These are phyloP conservation scores for Hansfordia pulvinata DNA, from an alignment of 2,329 filamentous ascomycete species.

Conservation along the genomic window DNA sequence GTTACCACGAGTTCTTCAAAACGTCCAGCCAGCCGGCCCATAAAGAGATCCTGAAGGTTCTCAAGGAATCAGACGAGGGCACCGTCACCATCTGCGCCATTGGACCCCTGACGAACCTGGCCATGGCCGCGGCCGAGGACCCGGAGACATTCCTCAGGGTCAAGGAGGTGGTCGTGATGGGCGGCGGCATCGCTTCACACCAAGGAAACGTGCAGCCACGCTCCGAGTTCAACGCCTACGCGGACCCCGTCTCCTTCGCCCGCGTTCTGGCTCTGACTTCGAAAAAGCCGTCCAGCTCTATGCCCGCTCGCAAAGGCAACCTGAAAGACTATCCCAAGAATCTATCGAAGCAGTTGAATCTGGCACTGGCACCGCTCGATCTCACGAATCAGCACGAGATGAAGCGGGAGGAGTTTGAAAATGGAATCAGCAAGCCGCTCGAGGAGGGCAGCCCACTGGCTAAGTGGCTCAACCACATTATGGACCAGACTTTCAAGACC, in stretches of 20 bases:
- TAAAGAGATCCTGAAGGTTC: conserved; percentile 68
- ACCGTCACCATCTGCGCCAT: conserved; percentile 75
- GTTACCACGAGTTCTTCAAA: conserved; percentile 49
- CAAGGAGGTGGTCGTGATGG: conserved; percentile 87
- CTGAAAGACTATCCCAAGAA: conserved; percentile 49
- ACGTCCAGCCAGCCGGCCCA: conserved; percentile 59
- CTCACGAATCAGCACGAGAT: conserved; percentile 62
- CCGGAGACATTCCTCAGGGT: conserved; percentile 71
- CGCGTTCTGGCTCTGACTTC: conserved; percentile 63
- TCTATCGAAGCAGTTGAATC: conserved; percentile 48
- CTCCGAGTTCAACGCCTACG: conserved; percentile 86
- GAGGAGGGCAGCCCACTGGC: conserved; percentile 57
- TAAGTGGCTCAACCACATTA: conserved; percentile 59
- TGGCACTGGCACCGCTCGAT: conserved; percentile 64
- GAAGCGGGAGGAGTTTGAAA: conserved; percentile 41
- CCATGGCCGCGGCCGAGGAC: conserved; percentile 73
- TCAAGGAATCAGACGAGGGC: conserved; percentile 65
- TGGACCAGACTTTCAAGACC: conserved; percentile 56
- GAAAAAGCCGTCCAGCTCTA: too few relatives aligned
- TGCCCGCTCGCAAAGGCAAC: too few relatives aligned
- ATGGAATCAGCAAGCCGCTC: conserved; percentile 38
- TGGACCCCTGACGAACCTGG: conserved; percentile 77
- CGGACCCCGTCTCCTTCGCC: conserved; percentile 63
- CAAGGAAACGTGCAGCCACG: conserved; percentile 69
- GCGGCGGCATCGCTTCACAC: conserved; percentile 61